These are phyloP conservation scores for Tinospora cordifolia DNA, from an alignment of 164 flowering plant species.

Conservation along the genomic window DNA sequence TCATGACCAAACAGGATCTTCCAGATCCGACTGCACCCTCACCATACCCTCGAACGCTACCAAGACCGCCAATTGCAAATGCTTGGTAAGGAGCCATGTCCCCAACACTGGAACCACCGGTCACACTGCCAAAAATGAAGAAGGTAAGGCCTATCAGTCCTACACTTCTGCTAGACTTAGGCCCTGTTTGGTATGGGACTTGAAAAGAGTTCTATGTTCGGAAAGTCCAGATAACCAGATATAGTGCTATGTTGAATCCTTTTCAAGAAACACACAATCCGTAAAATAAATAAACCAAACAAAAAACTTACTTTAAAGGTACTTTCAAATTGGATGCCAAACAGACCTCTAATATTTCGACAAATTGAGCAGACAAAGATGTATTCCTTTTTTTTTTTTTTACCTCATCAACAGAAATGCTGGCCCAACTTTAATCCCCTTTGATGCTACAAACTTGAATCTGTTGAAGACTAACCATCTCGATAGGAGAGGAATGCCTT, in stretches of 20 bases:
- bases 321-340: too few relatives aligned
- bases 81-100: slow-evolving; percentile 98
- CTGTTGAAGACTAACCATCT: slow-evolving; percentile 84
- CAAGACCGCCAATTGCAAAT: slow-evolving; percentile 84
- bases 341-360: background rate
- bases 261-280: too few relatives aligned
- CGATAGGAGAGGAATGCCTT: slow-evolving; percentile 83
- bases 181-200: too few relatives aligned
- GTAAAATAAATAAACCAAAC: too few relatives aligned
- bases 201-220: too few relatives aligned
- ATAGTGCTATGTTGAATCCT: too few relatives aligned
- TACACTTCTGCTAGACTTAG: background rate
- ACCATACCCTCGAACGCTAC: slow-evolving; percentile 88
- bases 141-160: background rate
- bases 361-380: background rate
- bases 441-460: slow-evolving; percentile 77
- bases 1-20: slow-evolving; percentile 76
- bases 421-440: slow-evolving; percentile 76
- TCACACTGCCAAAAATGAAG: slow-evolving; percentile 46
- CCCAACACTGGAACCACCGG: slow-evolving; percentile 94
- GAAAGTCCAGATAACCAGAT: too few relatives aligned
- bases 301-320: too few relatives aligned
- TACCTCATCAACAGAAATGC: slow-evolving; percentile 78
- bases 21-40: slow-evolving; percentile 96
- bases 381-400: background rate